Conservation (phyloP, 1,139 yeast genomes). For the Pichia sp. region DNA sequence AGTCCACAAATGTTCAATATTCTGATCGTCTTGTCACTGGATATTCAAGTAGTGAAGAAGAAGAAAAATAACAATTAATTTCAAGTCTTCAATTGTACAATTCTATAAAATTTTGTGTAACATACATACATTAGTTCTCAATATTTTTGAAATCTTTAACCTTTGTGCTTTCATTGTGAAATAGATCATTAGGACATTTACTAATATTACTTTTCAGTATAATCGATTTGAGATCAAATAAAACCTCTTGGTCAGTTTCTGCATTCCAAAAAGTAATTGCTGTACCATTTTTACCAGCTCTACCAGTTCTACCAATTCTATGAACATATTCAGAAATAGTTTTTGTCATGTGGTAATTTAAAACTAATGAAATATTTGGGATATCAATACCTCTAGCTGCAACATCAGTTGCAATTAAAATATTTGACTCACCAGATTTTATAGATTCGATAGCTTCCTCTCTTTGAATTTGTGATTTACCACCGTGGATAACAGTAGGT, state of each 20-base stretch:
- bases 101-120: neutral
- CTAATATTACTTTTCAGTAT: constrained; percentile 42
- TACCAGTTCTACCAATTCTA: constrained; percentile 92
- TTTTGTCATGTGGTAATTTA: constrained; percentile 79
- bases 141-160: constrained; percentile 17
- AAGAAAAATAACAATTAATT: neutral
- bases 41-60: neutral
- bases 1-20: neutral
- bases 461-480: constrained; percentile 80
- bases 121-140: constrained; percentile 10
- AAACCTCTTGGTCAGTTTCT: constrained; percentile 44
- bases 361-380: constrained; percentile 73
- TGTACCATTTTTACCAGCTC: constrained; percentile 79
- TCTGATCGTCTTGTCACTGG: neutral
- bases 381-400: constrained; percentile 97
- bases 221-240: constrained; percentile 46
- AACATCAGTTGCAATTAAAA: constrained; percentile 87
- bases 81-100: neutral
- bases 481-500: constrained; percentile 74
- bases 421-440: constrained; percentile 51
- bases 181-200: constrained; percentile 48
- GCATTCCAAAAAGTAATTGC: constrained; percentile 65
- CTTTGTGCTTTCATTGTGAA: constrained; percentile 30
- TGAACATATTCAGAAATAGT: constrained; percentile 81
- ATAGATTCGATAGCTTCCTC: constrained; percentile 69